Conservation (phyloP, 2,329 filamentous ascomycete species). For the Blumeria graminis region DNA sequence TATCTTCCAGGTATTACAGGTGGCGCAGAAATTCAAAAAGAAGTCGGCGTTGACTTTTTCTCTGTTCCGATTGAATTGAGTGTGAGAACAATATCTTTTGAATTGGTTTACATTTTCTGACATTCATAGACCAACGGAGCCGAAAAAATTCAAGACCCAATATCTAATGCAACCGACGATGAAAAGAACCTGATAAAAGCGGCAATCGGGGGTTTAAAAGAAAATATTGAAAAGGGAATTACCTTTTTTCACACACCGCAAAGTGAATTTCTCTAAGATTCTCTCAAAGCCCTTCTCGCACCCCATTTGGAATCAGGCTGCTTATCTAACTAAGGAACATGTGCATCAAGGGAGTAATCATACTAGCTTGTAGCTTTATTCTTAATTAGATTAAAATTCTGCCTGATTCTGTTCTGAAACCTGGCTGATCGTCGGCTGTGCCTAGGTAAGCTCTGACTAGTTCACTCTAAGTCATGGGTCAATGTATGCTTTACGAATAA, state of each 20-base stretch:
- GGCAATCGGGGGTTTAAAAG: slow-evolving; percentile 55
- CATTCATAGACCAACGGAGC: slow-evolving; percentile 46
- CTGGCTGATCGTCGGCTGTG: too few species aligned
- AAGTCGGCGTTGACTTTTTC: slow-evolving; percentile 77
- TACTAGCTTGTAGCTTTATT: too few species aligned
- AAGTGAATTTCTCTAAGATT: too few species aligned
- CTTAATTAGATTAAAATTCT: too few species aligned
- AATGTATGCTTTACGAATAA: too few species aligned
- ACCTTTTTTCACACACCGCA: slow-evolving; percentile 65
- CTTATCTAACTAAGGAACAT: too few species aligned
- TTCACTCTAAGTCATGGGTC: too few species aligned
- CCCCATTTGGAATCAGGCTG: too few species aligned
- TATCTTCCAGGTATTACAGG: slow-evolving; percentile 80
- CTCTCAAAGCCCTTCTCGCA: too few species aligned
- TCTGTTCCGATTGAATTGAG: slow-evolving; percentile 89
- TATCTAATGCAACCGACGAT: slow-evolving; percentile 53
- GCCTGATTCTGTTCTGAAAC: too few species aligned
- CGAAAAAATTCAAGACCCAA: slow-evolving; percentile 63
- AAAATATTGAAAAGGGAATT: slow-evolving; percentile 86
- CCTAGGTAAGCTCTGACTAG: too few species aligned
- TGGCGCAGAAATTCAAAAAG: slow-evolving; percentile 65
- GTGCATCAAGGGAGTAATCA: too few species aligned
- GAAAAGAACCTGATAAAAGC: slow-evolving; percentile 72
- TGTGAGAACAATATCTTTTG: slow-evolving; percentile 30
- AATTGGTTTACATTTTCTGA: slow-evolving; percentile 12